Conservation (phyloP, 768 basidiomycete genomes). For the Russula sp. region DNA sequence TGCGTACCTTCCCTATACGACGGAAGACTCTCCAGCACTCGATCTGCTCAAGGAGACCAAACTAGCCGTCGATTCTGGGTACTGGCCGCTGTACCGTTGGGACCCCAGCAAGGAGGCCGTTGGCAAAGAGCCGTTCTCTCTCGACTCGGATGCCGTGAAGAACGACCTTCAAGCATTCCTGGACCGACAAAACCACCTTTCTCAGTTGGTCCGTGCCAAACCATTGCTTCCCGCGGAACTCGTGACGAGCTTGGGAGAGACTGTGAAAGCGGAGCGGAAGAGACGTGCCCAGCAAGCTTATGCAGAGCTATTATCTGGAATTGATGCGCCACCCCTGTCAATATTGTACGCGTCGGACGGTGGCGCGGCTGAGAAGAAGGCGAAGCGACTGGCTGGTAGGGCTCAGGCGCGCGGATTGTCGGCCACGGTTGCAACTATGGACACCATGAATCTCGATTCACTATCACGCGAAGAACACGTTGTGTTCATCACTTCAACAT, state of each 20-base stretch:
- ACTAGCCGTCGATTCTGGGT: slow-evolving; percentile 89
- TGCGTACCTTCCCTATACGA: slow-evolving; percentile 87
- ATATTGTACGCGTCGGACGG: slow-evolving; percentile 95
- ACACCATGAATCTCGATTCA: slow-evolving; percentile 71
- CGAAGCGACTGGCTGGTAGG: slow-evolving; percentile 77
- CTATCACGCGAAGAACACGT: slow-evolving; percentile 63
- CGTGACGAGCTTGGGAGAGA: slow-evolving; percentile 79
- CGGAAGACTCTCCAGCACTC: slow-evolving; percentile 71
- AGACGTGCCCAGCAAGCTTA: slow-evolving; percentile 78
- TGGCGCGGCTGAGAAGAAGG: slow-evolving; percentile 92
- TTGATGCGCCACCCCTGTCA: slow-evolving; percentile 85
- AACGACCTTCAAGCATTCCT: slow-evolving; percentile 90
- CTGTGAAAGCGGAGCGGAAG: slow-evolving; percentile 76
- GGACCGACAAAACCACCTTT: slow-evolving; percentile 93
- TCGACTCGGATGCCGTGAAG: slow-evolving; percentile 93
- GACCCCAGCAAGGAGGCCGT: slow-evolving; percentile 75
- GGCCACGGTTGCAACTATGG: slow-evolving; percentile 67
- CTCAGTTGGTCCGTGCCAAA: slow-evolving; percentile 78
- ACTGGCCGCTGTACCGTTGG: slow-evolving; percentile 99
- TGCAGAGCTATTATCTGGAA: slow-evolving; percentile 70
- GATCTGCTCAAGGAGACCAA: slow-evolving; percentile 97
- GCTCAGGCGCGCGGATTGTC: slow-evolving; percentile 82
- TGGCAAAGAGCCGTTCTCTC: slow-evolving; percentile 79
- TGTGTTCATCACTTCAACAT: slow-evolving; percentile 83
- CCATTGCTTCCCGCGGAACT: slow-evolving; percentile 79